A percentile compares a stretch with the other conserved stretches of the same genome.
These are phyloP conservation scores for Nakazawaea wyomingensis DNA, from an alignment of 805 yeast genomes.

Conservation along the genomic window DNA sequence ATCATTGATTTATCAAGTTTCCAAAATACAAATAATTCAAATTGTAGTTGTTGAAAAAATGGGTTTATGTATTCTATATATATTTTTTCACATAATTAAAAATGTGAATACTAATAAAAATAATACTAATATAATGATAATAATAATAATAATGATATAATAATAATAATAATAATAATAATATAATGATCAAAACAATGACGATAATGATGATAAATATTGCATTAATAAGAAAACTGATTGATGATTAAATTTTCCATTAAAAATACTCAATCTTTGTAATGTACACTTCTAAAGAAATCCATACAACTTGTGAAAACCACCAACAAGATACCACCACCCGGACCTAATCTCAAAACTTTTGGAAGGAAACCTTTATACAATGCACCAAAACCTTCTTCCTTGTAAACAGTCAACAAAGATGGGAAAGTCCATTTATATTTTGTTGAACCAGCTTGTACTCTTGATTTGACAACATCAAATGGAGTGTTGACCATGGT, in stretches of 20 bases:
- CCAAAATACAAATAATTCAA: conserved; percentile 2
- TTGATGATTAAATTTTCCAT: too few species aligned
- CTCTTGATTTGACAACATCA: conserved; percentile 95
- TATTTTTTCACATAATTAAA: neutral
- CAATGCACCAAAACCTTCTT: conserved; percentile 89
- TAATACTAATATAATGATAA: neutral
- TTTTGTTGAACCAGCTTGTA: conserved; percentile 85
- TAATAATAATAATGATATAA: neutral
- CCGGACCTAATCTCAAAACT: conserved; percentile 96
- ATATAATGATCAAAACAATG: neutral
- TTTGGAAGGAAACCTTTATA: conserved; percentile 97
- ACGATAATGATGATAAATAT: neutral
- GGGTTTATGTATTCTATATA: neutral
- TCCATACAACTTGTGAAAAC: conserved; percentile 96
- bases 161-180: neutral
- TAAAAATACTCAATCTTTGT: conserved; percentile 18
- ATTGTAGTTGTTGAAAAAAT: conserved; percentile 5
- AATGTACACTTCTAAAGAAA: conserved; percentile 66
- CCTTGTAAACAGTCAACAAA: conserved; percentile 64
- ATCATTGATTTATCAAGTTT: conserved; percentile 3
- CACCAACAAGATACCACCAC: conserved; percentile 96
- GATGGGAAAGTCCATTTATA: conserved; percentile 92
- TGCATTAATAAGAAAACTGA: neutral
- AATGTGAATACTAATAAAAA: too few species aligned
- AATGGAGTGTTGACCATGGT: conserved; percentile 94